Percentiles rank a stretch among this genome's conserved stretches.
These are phyloP conservation scores for Pseudogymnoascus sp. DNA, from an alignment of 2,329 filamentous ascomycete genomes.

Conservation along the genomic window DNA sequence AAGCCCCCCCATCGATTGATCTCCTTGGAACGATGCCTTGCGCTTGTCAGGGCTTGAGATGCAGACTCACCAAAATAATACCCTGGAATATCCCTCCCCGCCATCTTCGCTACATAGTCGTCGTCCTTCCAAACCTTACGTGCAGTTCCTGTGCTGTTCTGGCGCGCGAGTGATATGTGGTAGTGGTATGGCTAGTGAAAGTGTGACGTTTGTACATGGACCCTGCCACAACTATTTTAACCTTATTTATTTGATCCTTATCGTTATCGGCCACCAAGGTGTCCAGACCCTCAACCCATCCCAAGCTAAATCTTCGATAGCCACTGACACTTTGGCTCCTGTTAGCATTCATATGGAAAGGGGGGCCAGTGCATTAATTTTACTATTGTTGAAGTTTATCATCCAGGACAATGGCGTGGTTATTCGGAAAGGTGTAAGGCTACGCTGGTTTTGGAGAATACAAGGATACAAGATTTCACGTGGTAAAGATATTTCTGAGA, in stretches of 20 bases:
- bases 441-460: not conserved
- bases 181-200: not conserved
- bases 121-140: not conserved
- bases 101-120: not conserved
- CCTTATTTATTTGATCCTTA: not conserved
- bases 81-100: conserved; percentile 4
- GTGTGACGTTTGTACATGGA: not conserved
- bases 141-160: not conserved
- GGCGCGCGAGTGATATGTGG: not conserved
- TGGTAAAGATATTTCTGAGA: not conserved
- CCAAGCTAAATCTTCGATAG: not conserved
- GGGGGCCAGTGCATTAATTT: not conserved
- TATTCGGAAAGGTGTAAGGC: not conserved
- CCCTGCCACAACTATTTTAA: not conserved
- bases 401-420: not conserved
- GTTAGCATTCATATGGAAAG: not conserved
- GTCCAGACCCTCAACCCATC: not conserved
- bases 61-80: not conserved
- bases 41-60: not conserved
- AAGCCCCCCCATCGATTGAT: not conserved
- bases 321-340: not conserved
- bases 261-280: not conserved
- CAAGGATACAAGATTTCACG: not conserved
- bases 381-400: not conserved
- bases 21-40: no score